phyloP scores from a whole-genome alignment of 352 stramenopile species.

The Globisporangium yorkense region DNA sequence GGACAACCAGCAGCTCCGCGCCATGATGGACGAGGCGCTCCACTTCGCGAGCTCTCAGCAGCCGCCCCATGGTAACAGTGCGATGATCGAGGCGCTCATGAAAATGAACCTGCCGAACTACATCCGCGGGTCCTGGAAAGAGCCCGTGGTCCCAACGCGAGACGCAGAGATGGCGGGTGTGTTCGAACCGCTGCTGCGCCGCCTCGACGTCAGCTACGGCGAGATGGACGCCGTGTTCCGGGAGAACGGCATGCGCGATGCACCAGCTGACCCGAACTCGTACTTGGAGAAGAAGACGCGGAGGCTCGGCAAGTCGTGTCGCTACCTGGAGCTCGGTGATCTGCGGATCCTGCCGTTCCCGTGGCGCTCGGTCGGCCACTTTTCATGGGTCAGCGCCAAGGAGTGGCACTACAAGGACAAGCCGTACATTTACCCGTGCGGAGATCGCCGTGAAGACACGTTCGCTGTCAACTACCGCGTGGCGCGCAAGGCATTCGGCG shows the following conservation, averaged over 20 bases:
- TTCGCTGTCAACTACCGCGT: constrained; percentile 9
- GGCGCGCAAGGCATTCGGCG: background rate
- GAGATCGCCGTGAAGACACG: background rate
- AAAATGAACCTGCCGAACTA: constrained; percentile 3
- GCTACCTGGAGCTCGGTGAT: constrained; percentile 7
- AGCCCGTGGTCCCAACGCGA: background rate
- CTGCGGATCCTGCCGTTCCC: constrained; percentile 2
- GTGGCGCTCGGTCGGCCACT: background rate
- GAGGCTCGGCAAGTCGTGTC: background rate
- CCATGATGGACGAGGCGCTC: constrained; percentile 4
- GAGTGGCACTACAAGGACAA: constrained; percentile 10
- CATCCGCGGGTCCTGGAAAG: background rate
- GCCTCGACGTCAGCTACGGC: constrained; percentile 1
- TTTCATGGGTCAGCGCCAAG: background rate
- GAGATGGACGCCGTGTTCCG: constrained; percentile 6
- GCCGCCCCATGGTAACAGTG: background rate
- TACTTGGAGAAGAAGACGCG: constrained; percentile 1
- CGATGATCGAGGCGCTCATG: background rate
- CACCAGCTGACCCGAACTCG: background rate
- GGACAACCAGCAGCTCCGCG: constrained; percentile 10
- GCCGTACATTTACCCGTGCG: constrained; percentile 3
- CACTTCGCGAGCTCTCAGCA: background rate
- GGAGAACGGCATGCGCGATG: constrained; percentile 2
- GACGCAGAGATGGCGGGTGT: background rate
- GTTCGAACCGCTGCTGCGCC: constrained; percentile 1